These are phyloP conservation scores for Alisma plantagoaquatica DNA, from an alignment of 106 monocot genomes.

Conservation along the genomic window DNA sequence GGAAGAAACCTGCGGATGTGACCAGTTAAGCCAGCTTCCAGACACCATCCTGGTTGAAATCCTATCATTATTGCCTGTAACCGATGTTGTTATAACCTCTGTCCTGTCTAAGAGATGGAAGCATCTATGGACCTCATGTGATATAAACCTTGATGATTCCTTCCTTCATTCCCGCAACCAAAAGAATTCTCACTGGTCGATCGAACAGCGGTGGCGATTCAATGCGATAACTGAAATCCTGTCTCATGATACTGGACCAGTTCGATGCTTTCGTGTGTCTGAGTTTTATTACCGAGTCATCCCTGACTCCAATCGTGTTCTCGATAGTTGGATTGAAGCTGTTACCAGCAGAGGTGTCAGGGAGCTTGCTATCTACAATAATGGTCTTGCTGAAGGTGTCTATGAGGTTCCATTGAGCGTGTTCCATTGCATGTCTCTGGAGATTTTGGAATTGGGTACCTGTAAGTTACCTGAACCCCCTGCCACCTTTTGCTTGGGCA, in stretches of 20 bases:
- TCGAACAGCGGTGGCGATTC: background rate
- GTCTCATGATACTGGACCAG: background rate
- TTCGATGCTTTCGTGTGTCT: background rate
- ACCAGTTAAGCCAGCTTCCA: background rate
- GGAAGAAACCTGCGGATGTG: background rate
- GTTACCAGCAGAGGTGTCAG: background rate
- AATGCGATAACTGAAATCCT: background rate
- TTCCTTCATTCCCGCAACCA: background rate
- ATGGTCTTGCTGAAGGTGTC: background rate
- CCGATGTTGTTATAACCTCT: background rate
- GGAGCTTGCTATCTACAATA: background rate
- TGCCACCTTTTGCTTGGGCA: background rate
- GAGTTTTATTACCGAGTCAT: background rate
- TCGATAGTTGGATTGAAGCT: background rate
- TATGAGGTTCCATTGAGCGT: background rate
- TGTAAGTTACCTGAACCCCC: background rate
- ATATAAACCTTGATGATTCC: background rate
- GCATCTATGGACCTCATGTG: background rate
- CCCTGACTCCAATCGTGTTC: background rate
- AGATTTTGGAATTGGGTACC: background rate
- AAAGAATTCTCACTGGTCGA: background rate
- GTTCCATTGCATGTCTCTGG: background rate
- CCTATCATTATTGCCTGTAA: background rate
- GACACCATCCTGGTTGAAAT: background rate
- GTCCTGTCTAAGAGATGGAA: background rate